Percentiles rank a stretch among this genome's conserved stretches.
Conservation (phyloP, 2,329 filamentous ascomycete genomes). For the Lasiodiplodia gonubiensis region DNA sequence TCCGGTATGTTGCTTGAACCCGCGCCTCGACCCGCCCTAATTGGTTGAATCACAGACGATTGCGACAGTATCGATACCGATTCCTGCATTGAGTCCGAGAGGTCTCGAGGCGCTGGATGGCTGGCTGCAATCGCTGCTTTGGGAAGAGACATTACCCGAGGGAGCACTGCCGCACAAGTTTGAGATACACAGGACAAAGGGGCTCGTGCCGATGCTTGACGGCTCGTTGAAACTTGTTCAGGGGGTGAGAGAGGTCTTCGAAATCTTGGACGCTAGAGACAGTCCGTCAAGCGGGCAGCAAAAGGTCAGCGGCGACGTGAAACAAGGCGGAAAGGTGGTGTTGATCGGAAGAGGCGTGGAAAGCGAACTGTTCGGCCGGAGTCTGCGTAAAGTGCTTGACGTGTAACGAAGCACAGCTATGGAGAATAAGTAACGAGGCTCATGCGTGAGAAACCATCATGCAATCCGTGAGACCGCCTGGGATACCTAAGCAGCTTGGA, state of each 20-base stretch:
- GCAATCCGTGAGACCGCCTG: too few species aligned
- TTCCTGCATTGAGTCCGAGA: conserved; percentile 63
- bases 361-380: conserved; percentile 27
- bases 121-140: conserved; percentile 84
- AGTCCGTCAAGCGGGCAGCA: background rate
- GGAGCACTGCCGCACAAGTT: conserved; percentile 52
- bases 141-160: conserved; percentile 72
- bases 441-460: too few species aligned
- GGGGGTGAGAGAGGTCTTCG: conserved; percentile 91
- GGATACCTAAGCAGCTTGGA: too few species aligned
- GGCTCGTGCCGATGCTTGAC: conserved; percentile 66
- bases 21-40: background rate
- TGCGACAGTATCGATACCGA: conserved; percentile 75
- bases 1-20: conserved; percentile 63
- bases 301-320: background rate
- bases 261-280: conserved; percentile 70
- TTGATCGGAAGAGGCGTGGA: conserved; percentile 32
- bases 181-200: conserved; percentile 89
- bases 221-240: conserved; percentile 80
- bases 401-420: too few species aligned
- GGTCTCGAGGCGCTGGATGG: conserved; percentile 72
- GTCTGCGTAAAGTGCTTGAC: conserved; percentile 19
- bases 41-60: conserved; percentile 67
- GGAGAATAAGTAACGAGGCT: too few species aligned
- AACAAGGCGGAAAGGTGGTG: conserved; percentile 32